Percentiles rank a stretch among this genome's conserved stretches.
phyloP scores from a whole-genome alignment of 768 basidiomycete species.

The Macrolepiota dolichaula region DNA sequence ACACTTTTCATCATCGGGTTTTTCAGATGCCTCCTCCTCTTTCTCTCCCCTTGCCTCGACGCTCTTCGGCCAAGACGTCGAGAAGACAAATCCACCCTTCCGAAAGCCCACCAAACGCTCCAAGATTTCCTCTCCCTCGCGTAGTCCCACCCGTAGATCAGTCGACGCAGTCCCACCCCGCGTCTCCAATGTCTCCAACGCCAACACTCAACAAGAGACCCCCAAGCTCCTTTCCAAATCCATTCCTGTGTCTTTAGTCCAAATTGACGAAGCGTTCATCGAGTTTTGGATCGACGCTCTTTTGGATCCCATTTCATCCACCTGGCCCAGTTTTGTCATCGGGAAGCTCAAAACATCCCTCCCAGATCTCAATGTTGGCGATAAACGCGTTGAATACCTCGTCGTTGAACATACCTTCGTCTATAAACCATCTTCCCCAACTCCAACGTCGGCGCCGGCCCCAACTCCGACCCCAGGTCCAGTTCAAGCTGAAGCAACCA shows the following conservation, averaged over 20 bases:
- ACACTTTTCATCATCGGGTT: slow-evolving; percentile 66
- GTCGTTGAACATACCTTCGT: slow-evolving; percentile 63
- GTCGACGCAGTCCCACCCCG: slow-evolving; percentile 16
- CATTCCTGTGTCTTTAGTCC: slow-evolving; percentile 43
- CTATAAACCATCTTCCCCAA: slow-evolving; percentile 26
- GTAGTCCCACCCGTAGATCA: slow-evolving; percentile 21
- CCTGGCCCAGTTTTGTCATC: slow-evolving; percentile 69
- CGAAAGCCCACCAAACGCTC: slow-evolving; percentile 22
- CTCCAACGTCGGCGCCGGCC: slow-evolving; percentile 29
- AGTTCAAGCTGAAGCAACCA: background rate
- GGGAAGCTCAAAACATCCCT: slow-evolving; percentile 56
- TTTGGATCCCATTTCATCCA: slow-evolving; percentile 59
- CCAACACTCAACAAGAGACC: background rate
- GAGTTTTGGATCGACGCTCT: slow-evolving; percentile 81
- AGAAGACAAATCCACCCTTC: slow-evolving; percentile 32
- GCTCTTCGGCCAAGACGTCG: slow-evolving; percentile 57
- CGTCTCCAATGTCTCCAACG: background rate
- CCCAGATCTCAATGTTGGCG: slow-evolving; percentile 21
- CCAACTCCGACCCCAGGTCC: slow-evolving; percentile 17
- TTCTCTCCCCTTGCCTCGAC: slow-evolving; percentile 50
- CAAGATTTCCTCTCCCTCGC: slow-evolving; percentile 11
- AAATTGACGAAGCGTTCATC: slow-evolving; percentile 77
- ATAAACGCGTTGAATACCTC: slow-evolving; percentile 56
- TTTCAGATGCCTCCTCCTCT: slow-evolving; percentile 38
- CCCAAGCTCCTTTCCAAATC: slow-evolving; percentile 35